phyloP scores from a whole-genome alignment of 768 basidiomycete genomes.

The Tricholoma hemisulphureum region DNA sequence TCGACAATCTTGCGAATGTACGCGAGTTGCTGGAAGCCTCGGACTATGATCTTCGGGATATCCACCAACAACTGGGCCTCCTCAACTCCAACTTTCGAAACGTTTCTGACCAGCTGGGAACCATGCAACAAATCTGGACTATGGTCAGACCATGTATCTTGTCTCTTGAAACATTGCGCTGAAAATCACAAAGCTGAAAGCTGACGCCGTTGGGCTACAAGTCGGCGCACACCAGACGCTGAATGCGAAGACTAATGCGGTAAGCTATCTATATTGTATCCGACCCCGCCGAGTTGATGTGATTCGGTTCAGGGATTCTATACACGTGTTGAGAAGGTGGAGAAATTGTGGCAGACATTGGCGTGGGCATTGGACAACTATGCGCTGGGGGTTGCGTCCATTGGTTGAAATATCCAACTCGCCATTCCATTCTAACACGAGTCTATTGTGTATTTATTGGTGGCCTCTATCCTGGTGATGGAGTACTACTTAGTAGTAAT shows the following conservation, averaged over 20 bases:
- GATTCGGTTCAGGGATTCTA: not conserved
- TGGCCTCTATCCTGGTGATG: too few relatives aligned
- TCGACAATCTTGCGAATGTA: not conserved
- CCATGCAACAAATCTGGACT: constrained; percentile 5
- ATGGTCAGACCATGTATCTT: not conserved
- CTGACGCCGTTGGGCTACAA: constrained; percentile 1
- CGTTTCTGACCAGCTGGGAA: not conserved
- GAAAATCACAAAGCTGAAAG: not conserved
- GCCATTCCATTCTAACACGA: too few relatives aligned
- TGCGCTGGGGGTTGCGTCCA: not conserved
- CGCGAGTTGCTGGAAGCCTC: not conserved
- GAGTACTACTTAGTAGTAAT: too few relatives aligned
- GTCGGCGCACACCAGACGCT: not conserved
- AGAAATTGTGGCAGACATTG: constrained; percentile 2
- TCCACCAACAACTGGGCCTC: not conserved
- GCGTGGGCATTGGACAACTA: constrained; percentile 5
- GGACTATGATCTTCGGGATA: not conserved
- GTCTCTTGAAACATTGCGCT: not conserved
- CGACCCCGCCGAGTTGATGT: not conserved
- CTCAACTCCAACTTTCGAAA: not conserved
- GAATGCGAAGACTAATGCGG: not conserved
- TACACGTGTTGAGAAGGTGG: not conserved
- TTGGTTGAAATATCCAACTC: not conserved
- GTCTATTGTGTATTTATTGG: too few relatives aligned
- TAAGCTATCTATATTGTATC: not conserved